Percentiles rank a stretch among this genome's conserved stretches.
phyloP scores from a whole-genome alignment of 176 grass and related monocot genomes.

The Oryza glaberrima region DNA sequence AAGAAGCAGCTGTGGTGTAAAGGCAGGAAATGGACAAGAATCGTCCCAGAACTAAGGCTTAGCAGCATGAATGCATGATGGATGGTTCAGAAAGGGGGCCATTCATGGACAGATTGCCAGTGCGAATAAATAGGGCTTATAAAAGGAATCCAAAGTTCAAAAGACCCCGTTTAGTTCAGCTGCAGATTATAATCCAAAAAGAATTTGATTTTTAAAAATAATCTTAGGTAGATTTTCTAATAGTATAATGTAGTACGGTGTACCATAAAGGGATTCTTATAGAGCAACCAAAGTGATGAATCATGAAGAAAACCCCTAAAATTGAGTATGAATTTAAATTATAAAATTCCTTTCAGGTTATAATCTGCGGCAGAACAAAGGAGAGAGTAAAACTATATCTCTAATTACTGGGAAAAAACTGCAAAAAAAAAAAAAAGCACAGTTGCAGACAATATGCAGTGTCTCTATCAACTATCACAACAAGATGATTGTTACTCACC shows the following conservation, averaged over 20 bases:
- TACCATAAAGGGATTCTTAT: too few species aligned
- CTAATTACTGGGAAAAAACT: background rate
- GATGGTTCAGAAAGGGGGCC: constrained; percentile 29
- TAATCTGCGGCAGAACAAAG: too few species aligned
- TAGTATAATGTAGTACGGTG: too few species aligned
- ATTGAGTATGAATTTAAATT: background rate
- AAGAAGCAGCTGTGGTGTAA: constrained; percentile 9
- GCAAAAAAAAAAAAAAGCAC: background rate
- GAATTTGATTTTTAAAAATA: background rate
- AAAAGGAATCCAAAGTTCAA: constrained; percentile 44
- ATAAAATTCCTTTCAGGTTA: background rate
- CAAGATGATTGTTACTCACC: constrained; percentile 25
- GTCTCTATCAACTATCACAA: constrained; percentile 21
- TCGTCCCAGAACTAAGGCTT: constrained; percentile 8
- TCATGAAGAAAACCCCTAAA: too few species aligned
- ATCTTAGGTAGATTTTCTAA: background rate
- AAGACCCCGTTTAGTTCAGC: background rate
- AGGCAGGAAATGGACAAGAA: constrained; percentile 46
- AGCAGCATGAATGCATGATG: constrained; percentile 21
- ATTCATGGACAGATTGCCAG: constrained; percentile 22
- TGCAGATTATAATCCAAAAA: too few species aligned
- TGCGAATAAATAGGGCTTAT: constrained; percentile 13
- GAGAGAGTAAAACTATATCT: background rate
- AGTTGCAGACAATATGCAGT: background rate
- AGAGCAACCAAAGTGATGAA: too few species aligned